Percentiles rank a stretch among this genome's conserved stretches.
Evolutionary conservation across 1,284 basidiomycete species (phyloP).

Genomic region (Heterobasidion occidentale): DNA sequence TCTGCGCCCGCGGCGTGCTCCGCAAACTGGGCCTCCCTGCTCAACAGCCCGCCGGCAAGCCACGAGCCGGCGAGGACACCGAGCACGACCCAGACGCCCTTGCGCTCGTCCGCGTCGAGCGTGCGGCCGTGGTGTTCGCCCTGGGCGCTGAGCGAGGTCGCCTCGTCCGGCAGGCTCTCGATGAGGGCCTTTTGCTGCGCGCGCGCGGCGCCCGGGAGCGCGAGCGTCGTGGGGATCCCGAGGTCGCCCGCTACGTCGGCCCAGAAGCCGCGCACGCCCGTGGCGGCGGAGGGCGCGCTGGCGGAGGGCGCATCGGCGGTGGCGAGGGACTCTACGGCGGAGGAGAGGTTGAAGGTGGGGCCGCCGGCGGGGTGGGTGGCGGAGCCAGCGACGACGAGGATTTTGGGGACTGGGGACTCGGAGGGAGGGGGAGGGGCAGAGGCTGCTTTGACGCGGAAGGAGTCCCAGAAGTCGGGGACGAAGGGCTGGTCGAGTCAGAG

Average conservation of each 20-base stretch:
- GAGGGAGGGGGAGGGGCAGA: background rate
- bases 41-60: slow-evolving; percentile 35
- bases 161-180: slow-evolving; percentile 17
- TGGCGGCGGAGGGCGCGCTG: slow-evolving; percentile 6
- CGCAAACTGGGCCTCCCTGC: slow-evolving; percentile 17
- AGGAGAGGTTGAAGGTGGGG: slow-evolving; percentile 47
- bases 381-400: slow-evolving; percentile 65
- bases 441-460: slow-evolving; percentile 31
- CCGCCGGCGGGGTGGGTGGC: slow-evolving; percentile 58
- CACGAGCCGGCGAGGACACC: slow-evolving; percentile 48
- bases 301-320: slow-evolving; percentile 7
- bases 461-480: slow-evolving; percentile 68
- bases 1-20: slow-evolving; percentile 13
- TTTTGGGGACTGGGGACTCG: slow-evolving; percentile 44
- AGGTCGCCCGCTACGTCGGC: slow-evolving; percentile 29
- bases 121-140: slow-evolving; percentile 30
- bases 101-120: slow-evolving; percentile 43
- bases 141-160: slow-evolving; percentile 16
- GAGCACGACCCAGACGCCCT: slow-evolving; percentile 44
- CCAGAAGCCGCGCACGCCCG: slow-evolving; percentile 16
- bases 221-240: slow-evolving; percentile 26
- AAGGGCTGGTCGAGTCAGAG: slow-evolving; percentile 43
- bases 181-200: slow-evolving; percentile 7
- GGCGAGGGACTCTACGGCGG: background rate
- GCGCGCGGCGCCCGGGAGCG: slow-evolving; percentile 4